These are phyloP conservation scores for Diaporthe humulicola DNA, from an alignment of 2,329 filamentous ascomycete genomes.

Conservation along the genomic window DNA sequence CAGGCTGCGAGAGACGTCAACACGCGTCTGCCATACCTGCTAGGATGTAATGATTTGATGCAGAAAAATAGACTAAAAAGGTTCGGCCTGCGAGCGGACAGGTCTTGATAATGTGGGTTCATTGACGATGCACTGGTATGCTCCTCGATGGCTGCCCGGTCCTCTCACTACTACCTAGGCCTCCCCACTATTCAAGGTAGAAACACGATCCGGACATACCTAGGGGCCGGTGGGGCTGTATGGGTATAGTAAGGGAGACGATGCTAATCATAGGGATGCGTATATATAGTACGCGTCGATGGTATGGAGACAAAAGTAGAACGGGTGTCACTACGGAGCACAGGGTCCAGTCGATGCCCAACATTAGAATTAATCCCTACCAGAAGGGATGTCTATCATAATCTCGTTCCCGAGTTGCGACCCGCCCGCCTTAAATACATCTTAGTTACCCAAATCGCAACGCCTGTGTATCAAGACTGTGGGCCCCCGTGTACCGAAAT, in stretches of 20 bases:
- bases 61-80: conserved; percentile 9
- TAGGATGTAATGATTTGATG: conserved; percentile 13
- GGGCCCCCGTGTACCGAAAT: conserved; percentile 1
- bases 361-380: conserved; percentile 40
- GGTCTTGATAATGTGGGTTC: background rate
- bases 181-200: background rate
- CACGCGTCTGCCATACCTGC: conserved; percentile 5
- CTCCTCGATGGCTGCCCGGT: background rate
- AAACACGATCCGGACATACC: background rate
- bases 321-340: background rate
- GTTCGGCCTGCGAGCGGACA: background rate
- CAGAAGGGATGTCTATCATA: conserved; percentile 38
- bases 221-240: background rate
- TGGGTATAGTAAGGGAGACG: background rate
- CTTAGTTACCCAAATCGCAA: conserved; percentile 33
- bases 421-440: conserved; percentile 31
- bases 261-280: background rate
- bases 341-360: conserved; percentile 30
- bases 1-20: background rate
- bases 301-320: background rate
- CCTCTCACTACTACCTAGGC: background rate
- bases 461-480: conserved; percentile 28
- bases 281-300: background rate
- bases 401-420: conserved; percentile 35
- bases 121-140: background rate